These are phyloP conservation scores for Prunus padus DNA, from an alignment of 306 rosid species.

Conservation along the genomic window DNA sequence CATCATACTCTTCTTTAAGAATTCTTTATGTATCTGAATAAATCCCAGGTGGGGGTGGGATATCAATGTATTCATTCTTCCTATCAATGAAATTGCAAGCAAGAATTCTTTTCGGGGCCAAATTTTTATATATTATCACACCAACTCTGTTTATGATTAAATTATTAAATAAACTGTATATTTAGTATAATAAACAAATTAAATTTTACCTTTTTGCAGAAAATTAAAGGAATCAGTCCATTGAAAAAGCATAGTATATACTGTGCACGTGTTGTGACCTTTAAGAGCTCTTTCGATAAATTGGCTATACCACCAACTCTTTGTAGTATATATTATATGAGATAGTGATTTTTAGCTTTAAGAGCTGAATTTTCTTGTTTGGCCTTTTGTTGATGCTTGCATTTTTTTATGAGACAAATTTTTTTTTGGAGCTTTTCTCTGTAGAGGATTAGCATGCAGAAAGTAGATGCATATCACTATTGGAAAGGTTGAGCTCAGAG, in stretches of 20 bases:
- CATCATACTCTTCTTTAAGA: constrained; percentile 1
- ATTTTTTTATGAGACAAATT: too few relatives aligned
- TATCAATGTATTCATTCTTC: neutral
- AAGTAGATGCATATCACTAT: too few relatives aligned
- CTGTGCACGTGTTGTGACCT: neutral
- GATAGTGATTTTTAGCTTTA: too few relatives aligned
- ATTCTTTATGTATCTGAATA: neutral
- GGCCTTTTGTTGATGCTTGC: too few relatives aligned
- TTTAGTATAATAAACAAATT: neutral
- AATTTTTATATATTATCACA: neutral
- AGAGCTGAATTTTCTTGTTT: too few relatives aligned
- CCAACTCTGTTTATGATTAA: neutral
- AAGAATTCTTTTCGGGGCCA: neutral
- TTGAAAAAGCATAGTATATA: neutral
- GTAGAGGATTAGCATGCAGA: too few relatives aligned
- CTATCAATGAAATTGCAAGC: neutral
- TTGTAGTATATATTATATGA: neutral
- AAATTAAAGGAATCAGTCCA: too few relatives aligned
- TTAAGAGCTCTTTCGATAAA: neutral
- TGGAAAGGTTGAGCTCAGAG: too few relatives aligned
- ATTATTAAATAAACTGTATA: too few relatives aligned
- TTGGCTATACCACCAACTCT: neutral
- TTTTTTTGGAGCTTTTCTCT: too few relatives aligned
- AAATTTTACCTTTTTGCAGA: neutral
- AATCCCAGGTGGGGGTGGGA: neutral